Conservation (phyloP, 352 stramenopile genomes). For the Globisporangium uncinulatum region DNA sequence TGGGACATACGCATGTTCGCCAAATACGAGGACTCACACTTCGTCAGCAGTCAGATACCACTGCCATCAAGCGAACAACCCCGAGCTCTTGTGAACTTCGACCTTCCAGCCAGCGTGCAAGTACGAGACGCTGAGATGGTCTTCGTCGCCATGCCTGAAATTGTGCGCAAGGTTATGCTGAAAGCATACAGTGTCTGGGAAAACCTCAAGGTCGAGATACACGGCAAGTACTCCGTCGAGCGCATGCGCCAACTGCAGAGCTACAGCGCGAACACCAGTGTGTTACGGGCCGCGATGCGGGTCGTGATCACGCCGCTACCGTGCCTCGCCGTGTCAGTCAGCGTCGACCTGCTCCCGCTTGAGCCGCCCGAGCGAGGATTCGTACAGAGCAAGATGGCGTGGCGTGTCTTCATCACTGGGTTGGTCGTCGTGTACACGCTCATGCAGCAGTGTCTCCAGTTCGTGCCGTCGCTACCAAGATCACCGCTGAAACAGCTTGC, state of each 20-base stretch:
- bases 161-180: no score
- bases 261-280: background rate
- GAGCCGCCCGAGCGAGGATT: background rate
- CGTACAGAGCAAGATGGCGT: background rate
- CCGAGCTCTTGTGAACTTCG: no score
- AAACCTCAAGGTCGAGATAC: constrained; percentile 14
- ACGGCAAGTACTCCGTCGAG: constrained; percentile 20
- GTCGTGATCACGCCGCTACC: background rate
- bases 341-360: background rate
- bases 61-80: no score
- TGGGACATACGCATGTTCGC: no score
- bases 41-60: no score
- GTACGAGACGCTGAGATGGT: no score
- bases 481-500: background rate
- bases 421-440: background rate
- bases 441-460: background rate
- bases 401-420: background rate
- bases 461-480: background rate
- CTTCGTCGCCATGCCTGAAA: no score
- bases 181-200: background rate
- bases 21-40: no score
- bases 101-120: no score
- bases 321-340: background rate
- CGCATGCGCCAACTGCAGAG: constrained; percentile 4
- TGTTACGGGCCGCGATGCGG: background rate